Conservation (phyloP, 176 grass and related monocot species). For the Oryza glaberrima region DNA sequence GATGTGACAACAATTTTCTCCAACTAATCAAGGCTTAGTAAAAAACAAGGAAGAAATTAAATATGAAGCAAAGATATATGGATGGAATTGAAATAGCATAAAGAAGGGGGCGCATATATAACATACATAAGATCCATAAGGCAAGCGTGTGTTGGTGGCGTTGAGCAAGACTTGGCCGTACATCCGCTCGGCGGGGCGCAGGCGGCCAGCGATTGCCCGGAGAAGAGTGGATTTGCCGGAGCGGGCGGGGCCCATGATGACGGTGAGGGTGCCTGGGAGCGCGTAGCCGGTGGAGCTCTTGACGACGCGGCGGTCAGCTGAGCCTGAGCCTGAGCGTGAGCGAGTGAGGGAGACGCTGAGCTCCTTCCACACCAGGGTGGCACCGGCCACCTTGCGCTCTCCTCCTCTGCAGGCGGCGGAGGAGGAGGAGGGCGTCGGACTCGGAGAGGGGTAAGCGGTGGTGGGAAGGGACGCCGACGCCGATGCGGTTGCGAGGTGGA, state of each 20-base stretch:
- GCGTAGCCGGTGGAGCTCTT: constrained; percentile 93
- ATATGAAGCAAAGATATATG: no score
- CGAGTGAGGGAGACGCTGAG: constrained; percentile 58
- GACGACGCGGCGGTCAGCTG: constrained; percentile 64
- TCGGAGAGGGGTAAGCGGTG: constrained; percentile 63
- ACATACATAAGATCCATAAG: constrained; percentile 86
- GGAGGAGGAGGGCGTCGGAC: constrained; percentile 49
- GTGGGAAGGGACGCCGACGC: constrained; percentile 59
- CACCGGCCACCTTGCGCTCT: constrained; percentile 74
- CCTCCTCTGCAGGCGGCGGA: constrained; percentile 24
- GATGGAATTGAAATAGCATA: no score
- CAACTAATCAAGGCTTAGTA: no score
- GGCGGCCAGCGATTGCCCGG: constrained; percentile 75
- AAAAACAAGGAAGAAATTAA: no score
- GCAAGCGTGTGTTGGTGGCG: constrained; percentile 64
- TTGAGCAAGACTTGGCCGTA: constrained; percentile 90
- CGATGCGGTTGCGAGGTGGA: constrained; percentile 48
- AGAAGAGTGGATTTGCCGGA: constrained; percentile 95
- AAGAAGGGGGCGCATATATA: background rate
- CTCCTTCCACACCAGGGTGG: constrained; percentile 88
- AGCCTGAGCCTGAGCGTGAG: constrained; percentile 28
- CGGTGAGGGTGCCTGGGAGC: constrained; percentile 82
- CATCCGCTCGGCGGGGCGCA: constrained; percentile 57
- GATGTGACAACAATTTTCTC: no score
- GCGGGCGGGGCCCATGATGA: constrained; percentile 88